Evolutionary conservation across 225 moss, liverwort and hornwort genomes (phyloP).

Genomic region (Marchantia paleacea): DNA sequence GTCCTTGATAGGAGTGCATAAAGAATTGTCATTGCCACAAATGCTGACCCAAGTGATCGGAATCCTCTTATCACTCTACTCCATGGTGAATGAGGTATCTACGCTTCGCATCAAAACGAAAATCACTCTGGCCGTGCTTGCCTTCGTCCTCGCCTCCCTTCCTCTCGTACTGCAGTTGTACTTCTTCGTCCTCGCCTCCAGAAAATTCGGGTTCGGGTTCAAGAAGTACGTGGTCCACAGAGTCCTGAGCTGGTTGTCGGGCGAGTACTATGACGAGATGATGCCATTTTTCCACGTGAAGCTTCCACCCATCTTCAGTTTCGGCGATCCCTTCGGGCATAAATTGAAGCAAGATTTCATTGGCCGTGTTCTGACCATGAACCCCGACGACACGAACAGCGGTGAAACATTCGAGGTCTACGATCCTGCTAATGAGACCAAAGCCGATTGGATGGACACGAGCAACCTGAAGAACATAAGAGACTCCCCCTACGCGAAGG

Average conservation of each 20-base stretch:
- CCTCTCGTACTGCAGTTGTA: background rate
- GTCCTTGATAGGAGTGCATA: too few species aligned
- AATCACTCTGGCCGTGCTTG: background rate
- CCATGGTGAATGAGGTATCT: background rate
- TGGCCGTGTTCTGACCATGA: background rate
- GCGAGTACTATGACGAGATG: background rate
- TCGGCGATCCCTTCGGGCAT: background rate
- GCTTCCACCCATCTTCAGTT: constrained; percentile 2
- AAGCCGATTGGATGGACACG: background rate
- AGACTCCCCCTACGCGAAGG: background rate
- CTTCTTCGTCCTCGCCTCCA: background rate
- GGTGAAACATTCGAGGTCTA: background rate
- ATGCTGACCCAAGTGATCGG: background rate
- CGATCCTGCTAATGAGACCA: background rate
- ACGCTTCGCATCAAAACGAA: background rate
- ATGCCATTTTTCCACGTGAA: background rate
- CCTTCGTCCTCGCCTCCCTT: background rate
- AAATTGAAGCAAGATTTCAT: background rate
- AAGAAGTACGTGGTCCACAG: background rate
- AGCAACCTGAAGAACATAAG: background rate
- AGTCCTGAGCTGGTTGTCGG: background rate
- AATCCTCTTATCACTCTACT: background rate
- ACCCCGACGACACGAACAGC: background rate
- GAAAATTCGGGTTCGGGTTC: background rate
- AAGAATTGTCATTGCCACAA: background rate